A percentile compares a stretch with the other conserved stretches of the same genome.
Evolutionary conservation across 106 monocot genomes (phyloP).

Genomic region (Chionographis japonica): DNA sequence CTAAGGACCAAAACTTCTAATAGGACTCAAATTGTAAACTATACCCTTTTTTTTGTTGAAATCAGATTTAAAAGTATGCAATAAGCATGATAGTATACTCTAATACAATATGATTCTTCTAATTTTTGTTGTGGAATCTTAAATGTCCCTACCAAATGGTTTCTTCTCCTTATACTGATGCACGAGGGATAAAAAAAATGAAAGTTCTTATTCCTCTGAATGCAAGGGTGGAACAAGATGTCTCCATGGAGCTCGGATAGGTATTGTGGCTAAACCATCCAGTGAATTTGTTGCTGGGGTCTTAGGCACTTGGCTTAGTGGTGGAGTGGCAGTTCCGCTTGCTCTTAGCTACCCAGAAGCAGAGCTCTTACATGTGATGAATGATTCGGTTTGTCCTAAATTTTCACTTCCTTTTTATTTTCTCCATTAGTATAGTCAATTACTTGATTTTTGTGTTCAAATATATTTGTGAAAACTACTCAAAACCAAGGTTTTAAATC

Average conservation of each 20-base stretch:
- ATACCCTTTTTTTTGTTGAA: too few species aligned
- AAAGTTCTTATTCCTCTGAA: constrained; percentile 13
- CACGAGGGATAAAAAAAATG: neutral
- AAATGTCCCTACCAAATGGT: neutral
- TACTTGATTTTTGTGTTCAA: too few species aligned
- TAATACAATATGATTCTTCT: neutral
- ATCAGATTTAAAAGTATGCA: too few species aligned
- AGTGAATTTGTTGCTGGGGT: constrained; percentile 92
- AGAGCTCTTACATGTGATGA: constrained; percentile 93
- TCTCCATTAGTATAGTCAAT: neutral
- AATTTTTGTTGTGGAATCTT: neutral
- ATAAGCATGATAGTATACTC: neutral
- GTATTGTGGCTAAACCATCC: constrained; percentile 92
- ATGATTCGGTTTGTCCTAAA: constrained; percentile 58
- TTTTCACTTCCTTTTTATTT: neutral
- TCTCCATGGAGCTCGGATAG: constrained; percentile 77
- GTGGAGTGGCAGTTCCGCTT: constrained; percentile 95
- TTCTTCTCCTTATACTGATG: constrained; percentile 7
- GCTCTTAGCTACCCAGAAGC: constrained; percentile 93
- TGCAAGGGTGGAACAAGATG: constrained; percentile 13
- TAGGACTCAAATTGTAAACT: too few species aligned
- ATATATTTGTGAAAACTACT: too few species aligned
- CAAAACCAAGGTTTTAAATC: too few species aligned
- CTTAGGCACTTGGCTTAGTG: constrained; percentile 87
- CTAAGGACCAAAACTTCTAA: too few species aligned